These are phyloP conservation scores for Lepiota venenata DNA, from an alignment of 768 basidiomycete genomes.

Conservation along the genomic window DNA sequence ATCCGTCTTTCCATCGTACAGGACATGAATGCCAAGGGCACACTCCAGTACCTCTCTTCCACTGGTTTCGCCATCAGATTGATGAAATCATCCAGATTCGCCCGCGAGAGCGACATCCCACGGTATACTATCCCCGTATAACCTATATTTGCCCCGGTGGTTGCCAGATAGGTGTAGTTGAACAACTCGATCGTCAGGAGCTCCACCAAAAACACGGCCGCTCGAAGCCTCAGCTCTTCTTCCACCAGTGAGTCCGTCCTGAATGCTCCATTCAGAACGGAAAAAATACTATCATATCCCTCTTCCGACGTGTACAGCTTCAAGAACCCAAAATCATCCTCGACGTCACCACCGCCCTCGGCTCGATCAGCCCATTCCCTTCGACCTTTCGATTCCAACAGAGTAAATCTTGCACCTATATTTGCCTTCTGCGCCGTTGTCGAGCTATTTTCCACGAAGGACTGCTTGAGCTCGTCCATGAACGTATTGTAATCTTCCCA, in stretches of 20 bases:
- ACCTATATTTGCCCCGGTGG: conserved; percentile 6
- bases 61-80: conserved; percentile 17
- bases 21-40: conserved; percentile 20
- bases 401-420: background rate
- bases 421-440: conserved; percentile 3
- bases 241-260: conserved; percentile 11
- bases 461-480: conserved; percentile 16
- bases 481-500: conserved; percentile 17
- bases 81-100: conserved; percentile 15
- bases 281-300: conserved; percentile 20
- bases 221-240: conserved; percentile 13
- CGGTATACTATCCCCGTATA: conserved; percentile 18
- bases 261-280: conserved; percentile 17
- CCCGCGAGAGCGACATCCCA: conserved; percentile 15
- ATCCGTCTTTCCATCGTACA: conserved; percentile 14
- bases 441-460: conserved; percentile 12
- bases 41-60: conserved; percentile 20
- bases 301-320: conserved; percentile 18
- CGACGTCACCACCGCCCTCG: conserved; percentile 5
- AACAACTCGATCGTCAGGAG: conserved; percentile 22
- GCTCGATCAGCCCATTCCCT: conserved; percentile 18
- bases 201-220: conserved; percentile 21
- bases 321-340: conserved; percentile 16
- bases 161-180: conserved; percentile 16
- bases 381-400: conserved; percentile 10